Evolutionary conservation across 31 red algal species (phyloP).

Genomic region (Porphyra umbilicalis): DNA sequence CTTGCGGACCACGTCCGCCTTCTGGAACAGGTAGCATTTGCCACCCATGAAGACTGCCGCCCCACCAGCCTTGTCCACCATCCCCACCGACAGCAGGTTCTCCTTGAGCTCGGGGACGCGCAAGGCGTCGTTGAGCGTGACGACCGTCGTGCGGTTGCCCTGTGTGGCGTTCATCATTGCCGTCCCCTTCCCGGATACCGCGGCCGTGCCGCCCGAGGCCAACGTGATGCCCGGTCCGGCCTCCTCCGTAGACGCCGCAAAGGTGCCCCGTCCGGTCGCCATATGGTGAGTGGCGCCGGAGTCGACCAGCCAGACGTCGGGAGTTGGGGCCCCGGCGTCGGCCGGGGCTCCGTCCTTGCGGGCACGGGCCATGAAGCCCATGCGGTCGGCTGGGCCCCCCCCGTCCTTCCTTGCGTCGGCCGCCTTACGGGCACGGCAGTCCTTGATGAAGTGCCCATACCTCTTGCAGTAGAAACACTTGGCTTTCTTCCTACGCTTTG

Average conservation of each 20-base stretch:
- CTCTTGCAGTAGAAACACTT: neutral
- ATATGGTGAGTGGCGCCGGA: neutral
- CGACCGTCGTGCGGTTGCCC: too few relatives aligned
- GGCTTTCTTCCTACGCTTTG: too few relatives aligned
- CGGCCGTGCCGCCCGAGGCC: too few relatives aligned
- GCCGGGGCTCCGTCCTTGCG: too few relatives aligned
- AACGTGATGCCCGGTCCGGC: neutral
- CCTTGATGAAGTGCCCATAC: neutral
- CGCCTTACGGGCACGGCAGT: neutral
- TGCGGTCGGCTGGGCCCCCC: too few relatives aligned
- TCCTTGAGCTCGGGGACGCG: neutral
- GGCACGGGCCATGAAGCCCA: too few relatives aligned
- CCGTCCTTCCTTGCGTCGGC: neutral
- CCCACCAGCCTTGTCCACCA: neutral
- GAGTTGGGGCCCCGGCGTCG: neutral
- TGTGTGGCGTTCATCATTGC: neutral
- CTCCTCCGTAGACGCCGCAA: too few relatives aligned
- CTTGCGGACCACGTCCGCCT: neutral
- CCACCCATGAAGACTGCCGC: neutral
- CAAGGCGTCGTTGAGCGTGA: neutral
- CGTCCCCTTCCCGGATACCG: too few relatives aligned
- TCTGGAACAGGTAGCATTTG: neutral
- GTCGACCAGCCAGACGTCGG: neutral
- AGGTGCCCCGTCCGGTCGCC: neutral
- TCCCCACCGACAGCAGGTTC: neutral